Evolutionary conservation across 768 basidiomycete species (phyloP).

Genomic region (Calocybe cyanea): DNA sequence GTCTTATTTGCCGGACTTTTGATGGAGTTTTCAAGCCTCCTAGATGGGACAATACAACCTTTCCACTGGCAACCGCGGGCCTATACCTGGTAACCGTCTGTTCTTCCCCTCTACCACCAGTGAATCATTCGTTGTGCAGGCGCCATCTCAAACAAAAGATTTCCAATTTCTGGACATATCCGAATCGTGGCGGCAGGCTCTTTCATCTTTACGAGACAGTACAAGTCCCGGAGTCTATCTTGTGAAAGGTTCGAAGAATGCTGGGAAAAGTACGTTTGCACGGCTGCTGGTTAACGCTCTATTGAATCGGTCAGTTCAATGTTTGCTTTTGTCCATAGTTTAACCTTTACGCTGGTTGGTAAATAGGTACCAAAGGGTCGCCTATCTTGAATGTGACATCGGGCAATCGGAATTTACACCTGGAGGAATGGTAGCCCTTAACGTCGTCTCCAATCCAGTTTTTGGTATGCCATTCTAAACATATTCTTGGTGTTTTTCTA

Average conservation of each 20-base stretch:
- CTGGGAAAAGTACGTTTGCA: conserved; percentile 89
- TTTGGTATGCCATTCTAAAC: conserved; percentile 51
- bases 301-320: conserved; percentile 44
- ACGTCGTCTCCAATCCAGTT: conserved; percentile 58
- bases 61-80: conserved; percentile 42
- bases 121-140: conserved; percentile 23
- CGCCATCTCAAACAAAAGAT: conserved; percentile 33
- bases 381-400: conserved; percentile 88
- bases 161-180: conserved; percentile 33
- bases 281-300: conserved; percentile 70
- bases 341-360: too few relatives aligned
- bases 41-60: conserved; percentile 32
- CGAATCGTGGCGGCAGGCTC: conserved; percentile 34
- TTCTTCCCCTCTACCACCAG: too few relatives aligned
- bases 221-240: conserved; percentile 40
- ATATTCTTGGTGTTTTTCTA: neutral
- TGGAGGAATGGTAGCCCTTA: conserved; percentile 79
- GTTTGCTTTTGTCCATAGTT: too few relatives aligned
- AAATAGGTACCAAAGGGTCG: conserved; percentile 79
- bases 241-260: conserved; percentile 81
- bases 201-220: conserved; percentile 15
- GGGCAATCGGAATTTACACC: conserved; percentile 95
- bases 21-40: conserved; percentile 58
- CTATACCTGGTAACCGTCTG: conserved; percentile 42
- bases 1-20: conserved; percentile 57